phyloP scores from a whole-genome alignment of 805 yeast species.

The Metschnikowia picachoensis region DNA sequence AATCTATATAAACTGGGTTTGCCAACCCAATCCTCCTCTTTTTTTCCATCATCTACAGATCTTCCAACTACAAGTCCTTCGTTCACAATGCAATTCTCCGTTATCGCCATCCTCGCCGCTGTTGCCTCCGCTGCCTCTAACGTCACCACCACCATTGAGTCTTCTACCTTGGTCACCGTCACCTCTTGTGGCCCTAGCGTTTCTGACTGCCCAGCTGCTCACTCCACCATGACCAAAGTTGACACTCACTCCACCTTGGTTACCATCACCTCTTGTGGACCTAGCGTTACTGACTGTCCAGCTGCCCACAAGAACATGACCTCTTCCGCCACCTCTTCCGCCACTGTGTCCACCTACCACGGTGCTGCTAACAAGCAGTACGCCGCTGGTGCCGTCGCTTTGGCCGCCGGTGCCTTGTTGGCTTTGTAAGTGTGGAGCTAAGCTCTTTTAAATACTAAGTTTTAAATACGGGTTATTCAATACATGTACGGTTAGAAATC shows the following conservation, averaged over 20 bases:
- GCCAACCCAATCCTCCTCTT: conserved; percentile 7
- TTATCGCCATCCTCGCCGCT: conserved; percentile 32
- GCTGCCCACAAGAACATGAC: conserved; percentile 17
- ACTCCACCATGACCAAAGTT: conserved; percentile 9
- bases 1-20: conserved; percentile 10
- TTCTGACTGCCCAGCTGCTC: conserved; percentile 46
- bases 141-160: conserved; percentile 30
- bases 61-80: conserved; percentile 26
- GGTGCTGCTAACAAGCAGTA: conserved; percentile 33
- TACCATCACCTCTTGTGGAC: conserved; percentile 46
- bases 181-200: conserved; percentile 43
- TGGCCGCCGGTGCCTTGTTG: conserved; percentile 46
- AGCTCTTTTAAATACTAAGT: not conserved
- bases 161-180: conserved; percentile 43
- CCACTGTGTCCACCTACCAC: conserved; percentile 31
- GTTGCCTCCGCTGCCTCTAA: conserved; percentile 35
- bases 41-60: conserved; percentile 20
- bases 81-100: conserved; percentile 45
- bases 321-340: conserved; percentile 22
- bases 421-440: conserved; percentile 24
- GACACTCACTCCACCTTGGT: conserved; percentile 36
- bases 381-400: conserved; percentile 46
- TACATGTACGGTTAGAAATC: conserved; percentile 2
- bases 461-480: conserved; percentile 1
- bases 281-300: conserved; percentile 49